Evolutionary conservation across 2,329 filamentous ascomycete genomes (phyloP), one percentile per base, ranked within the genome.

Genomic region (Xylaria sp.): DNA sequence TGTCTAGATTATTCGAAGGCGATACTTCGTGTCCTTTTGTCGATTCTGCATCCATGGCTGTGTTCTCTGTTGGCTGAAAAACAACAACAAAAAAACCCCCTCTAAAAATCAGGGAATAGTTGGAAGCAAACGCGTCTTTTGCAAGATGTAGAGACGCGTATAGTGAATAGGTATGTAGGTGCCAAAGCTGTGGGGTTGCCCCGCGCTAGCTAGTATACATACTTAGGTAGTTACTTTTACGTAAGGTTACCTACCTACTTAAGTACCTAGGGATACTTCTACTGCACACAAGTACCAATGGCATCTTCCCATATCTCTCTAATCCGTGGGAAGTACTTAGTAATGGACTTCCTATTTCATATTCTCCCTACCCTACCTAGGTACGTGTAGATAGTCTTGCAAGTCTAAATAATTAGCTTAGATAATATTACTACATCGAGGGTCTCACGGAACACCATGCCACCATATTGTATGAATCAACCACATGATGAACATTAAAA

Each of bases 101-200:
- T 44, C 10, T 11, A 38, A 17, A 11, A 44, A 9, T 44, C n/a
- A 10, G 7, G n/a, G 17, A 44, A 22, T 20, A n/a, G n/a, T n/a
- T n/a, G 55, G 33, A 47, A 57, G 22, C 3, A 25, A 33, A 67
- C 67, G 67, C 69, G 67, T 67, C 42, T 60, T 50, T 39, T 45
- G 29, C 15, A 27, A n/a, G n/a, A n/a, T 9, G 13, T 20, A 13
- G 20, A 70, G 61, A 65, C 69, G 67, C 67, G 67, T 68, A 51
- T 25, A 58, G 57, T 63, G 60, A 64, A 69, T 65, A 29, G 42
- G 22, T 49, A 5, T 62, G 67, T 65, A 29, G 42, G 22, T 49
- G 5, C 44, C 22, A 20, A 15, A 31, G 27, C 45, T 17, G 39
- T n/a, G 38, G 50, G 39, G 38, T 38, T 59, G 51, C 63, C 65